Percentiles rank a stretch among this genome's conserved stretches.
These are phyloP conservation scores for Neoscytalidium dimidiatum DNA, from an alignment of 2,329 filamentous ascomycete species.

Conservation along the genomic window DNA sequence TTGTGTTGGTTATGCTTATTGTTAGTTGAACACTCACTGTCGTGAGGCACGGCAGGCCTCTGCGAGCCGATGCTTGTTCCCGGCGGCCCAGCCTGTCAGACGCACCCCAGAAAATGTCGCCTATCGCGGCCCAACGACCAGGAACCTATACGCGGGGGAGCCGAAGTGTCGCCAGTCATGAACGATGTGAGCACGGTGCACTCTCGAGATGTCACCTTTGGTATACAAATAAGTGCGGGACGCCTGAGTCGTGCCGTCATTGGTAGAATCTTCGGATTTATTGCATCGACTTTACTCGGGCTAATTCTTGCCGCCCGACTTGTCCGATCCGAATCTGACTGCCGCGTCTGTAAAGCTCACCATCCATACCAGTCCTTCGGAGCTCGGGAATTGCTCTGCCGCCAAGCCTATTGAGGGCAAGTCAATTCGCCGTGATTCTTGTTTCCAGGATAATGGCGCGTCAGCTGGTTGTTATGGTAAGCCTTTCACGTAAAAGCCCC, in stretches of 20 bases:
- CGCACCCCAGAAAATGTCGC: conserved; percentile 7
- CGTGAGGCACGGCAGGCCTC: neutral
- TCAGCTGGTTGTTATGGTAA: neutral
- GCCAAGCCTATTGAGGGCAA: neutral
- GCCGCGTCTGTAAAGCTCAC: neutral
- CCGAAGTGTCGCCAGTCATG: conserved; percentile 7
- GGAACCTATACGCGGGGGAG: neutral
- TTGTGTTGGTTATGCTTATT: neutral
- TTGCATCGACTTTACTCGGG: neutral
- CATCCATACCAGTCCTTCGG: neutral
- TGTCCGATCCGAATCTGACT: neutral
- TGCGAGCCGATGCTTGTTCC: neutral
- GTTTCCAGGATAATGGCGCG: neutral
- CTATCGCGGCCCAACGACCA: conserved; percentile 3
- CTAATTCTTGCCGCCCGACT: neutral
- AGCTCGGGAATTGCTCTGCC: neutral
- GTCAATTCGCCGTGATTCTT: neutral
- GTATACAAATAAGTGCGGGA: neutral
- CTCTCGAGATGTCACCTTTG: conserved; percentile 13
- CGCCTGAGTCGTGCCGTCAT: neutral
- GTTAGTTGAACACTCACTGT: neutral
- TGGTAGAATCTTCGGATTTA: conserved; percentile 5
- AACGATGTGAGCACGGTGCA: neutral
- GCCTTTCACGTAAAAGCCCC: conserved; percentile 1
- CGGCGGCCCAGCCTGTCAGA: neutral